phyloP scores from a whole-genome alignment of 2,329 filamentous ascomycete genomes.

The Aspergillus nomiae region DNA sequence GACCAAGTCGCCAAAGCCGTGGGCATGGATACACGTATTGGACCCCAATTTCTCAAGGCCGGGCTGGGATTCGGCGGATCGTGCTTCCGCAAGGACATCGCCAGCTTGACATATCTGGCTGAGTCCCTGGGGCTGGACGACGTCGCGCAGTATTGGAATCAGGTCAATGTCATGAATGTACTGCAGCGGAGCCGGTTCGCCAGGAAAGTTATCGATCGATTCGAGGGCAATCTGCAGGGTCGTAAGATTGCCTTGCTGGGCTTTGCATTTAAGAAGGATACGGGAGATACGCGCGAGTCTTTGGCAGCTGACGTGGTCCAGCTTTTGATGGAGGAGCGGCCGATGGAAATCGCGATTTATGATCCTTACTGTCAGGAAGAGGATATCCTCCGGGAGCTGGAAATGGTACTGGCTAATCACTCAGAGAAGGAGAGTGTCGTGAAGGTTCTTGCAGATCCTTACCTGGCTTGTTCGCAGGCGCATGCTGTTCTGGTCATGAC shows the following conservation, averaged over 20 bases:
- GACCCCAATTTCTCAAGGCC: conserved; percentile 71
- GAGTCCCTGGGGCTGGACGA: conserved; percentile 69
- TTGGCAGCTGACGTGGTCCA: conserved; percentile 69
- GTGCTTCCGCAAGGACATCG: conserved; percentile 80
- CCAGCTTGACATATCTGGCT: conserved; percentile 72
- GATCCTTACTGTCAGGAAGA: conserved; percentile 57
- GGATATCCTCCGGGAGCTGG: conserved; percentile 45
- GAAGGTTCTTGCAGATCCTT: conserved; percentile 46
- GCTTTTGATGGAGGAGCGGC: conserved; percentile 64
- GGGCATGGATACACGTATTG: conserved; percentile 72
- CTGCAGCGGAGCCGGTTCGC: conserved; percentile 71
- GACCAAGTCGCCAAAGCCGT: conserved; percentile 69
- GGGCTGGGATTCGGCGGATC: conserved; percentile 77
- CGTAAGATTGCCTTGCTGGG: conserved; percentile 75
- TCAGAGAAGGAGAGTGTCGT: conserved; percentile 19
- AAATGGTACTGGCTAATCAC: neutral
- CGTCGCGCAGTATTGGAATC: conserved; percentile 74
- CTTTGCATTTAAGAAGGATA: conserved; percentile 80
- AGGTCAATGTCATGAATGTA: conserved; percentile 75
- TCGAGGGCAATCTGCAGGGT: conserved; percentile 68
- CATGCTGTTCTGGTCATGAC: conserved; percentile 55
- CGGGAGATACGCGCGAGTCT: conserved; percentile 72
- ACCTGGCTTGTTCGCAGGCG: conserved; percentile 48
- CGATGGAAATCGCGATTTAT: conserved; percentile 66
- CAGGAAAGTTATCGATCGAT: conserved; percentile 63